These are phyloP conservation scores for Biscogniauxia sp. DNA, from an alignment of 2,329 filamentous ascomycete species.

Conservation along the genomic window DNA sequence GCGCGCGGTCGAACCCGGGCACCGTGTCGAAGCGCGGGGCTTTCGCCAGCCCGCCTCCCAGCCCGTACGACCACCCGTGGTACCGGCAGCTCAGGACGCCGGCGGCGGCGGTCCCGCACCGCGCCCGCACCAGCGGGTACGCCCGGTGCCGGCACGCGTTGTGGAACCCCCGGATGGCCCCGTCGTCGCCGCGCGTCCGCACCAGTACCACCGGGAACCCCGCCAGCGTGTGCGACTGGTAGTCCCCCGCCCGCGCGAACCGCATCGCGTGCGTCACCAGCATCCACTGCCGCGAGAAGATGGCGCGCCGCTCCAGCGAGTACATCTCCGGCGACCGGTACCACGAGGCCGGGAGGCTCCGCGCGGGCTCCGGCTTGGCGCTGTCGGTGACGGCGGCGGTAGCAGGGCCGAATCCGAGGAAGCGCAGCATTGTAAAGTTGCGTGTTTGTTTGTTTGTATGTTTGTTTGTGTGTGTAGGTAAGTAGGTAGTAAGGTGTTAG, in stretches of 20 bases:
- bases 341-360: constrained; percentile 47
- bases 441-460: no score
- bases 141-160: constrained; percentile 62
- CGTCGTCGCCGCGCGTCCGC: constrained; percentile 37
- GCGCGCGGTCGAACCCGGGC: constrained; percentile 52
- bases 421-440: no score
- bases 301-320: constrained; percentile 54
- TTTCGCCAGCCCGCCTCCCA: constrained; percentile 56
- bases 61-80: constrained; percentile 62
- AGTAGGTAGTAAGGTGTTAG: no score
- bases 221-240: constrained; percentile 52
- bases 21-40: constrained; percentile 58
- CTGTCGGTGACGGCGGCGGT: no score
- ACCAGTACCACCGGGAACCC: constrained; percentile 55
- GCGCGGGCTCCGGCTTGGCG: no score
- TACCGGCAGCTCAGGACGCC: constrained; percentile 58
- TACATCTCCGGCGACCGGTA: constrained; percentile 53
- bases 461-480: no score
- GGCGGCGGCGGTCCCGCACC: constrained; percentile 39
- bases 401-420: no score
- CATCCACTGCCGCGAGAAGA: constrained; percentile 57
- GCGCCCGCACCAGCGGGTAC: constrained; percentile 54
- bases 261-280: constrained; percentile 49
- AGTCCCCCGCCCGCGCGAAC: constrained; percentile 53
- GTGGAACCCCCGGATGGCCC: constrained; percentile 46